phyloP scores from a whole-genome alignment of 257 asterid genomes.

The Ehretia macrophylla region DNA sequence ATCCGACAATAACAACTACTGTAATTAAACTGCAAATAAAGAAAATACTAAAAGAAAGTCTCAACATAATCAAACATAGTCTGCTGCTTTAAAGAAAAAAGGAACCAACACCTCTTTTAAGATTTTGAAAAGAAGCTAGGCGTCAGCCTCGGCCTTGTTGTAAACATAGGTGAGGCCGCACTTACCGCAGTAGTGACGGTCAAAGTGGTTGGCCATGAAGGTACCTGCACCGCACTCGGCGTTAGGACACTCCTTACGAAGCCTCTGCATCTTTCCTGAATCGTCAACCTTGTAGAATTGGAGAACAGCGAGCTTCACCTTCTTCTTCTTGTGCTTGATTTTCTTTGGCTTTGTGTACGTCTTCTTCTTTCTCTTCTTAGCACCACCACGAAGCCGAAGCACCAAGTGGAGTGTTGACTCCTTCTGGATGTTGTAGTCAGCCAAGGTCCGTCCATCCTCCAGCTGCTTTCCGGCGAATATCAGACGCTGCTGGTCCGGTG shows the following conservation, averaged over 20 bases:
- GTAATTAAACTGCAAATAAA: no score
- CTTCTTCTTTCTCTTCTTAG: conserved; percentile 15
- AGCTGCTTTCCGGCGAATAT: conserved; percentile 9
- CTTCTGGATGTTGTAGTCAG: conserved; percentile 9
- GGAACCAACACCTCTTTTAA: no score
- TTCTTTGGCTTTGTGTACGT: conserved; percentile 13
- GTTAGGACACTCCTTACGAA: conserved; percentile 7
- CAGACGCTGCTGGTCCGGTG: conserved; percentile 9
- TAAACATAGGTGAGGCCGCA: conserved; percentile 12
- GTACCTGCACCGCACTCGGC: conserved; percentile 12
- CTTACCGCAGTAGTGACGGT: conserved; percentile 12
- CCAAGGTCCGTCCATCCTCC: conserved; percentile 3
- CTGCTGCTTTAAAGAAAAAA: no score
- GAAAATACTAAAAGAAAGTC: no score
- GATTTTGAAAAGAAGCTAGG: no score
- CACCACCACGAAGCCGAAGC: conserved; percentile 7
- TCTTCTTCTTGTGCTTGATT: conserved; percentile 11
- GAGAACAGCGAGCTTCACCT: conserved; percentile 9
- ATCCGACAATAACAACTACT: no score
- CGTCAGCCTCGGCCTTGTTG: not conserved
- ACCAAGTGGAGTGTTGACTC: conserved; percentile 8
- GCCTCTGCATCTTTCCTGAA: conserved; percentile 9
- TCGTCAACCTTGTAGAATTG: conserved; percentile 12
- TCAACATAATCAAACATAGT: no score
- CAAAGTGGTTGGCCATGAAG: conserved; percentile 14